Conservation (phyloP, 2,329 filamentous ascomycete genomes). For the Domatiomyces globalis region DNA sequence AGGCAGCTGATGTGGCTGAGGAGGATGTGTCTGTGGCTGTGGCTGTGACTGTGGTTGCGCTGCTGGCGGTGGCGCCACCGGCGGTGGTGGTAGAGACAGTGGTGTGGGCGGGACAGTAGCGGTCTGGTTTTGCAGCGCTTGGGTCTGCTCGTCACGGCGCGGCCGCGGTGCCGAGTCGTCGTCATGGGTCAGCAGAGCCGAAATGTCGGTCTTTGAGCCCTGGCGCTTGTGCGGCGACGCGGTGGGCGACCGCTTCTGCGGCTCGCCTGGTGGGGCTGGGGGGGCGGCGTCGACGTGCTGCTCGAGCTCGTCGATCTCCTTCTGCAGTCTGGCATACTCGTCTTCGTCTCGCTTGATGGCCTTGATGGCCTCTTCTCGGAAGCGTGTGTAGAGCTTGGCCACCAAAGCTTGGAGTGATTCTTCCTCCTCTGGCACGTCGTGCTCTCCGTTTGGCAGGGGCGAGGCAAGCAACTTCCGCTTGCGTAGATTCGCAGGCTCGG, state of each 20-base stretch:
- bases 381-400: conserved; percentile 59
- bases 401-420: conserved; percentile 36
- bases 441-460: conserved; percentile 48
- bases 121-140: neutral
- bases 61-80: too few species aligned
- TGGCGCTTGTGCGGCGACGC: conserved; percentile 1
- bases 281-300: conserved; percentile 26
- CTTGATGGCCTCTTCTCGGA: conserved; percentile 53
- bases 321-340: conserved; percentile 47
- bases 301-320: conserved; percentile 56
- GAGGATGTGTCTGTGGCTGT: neutral
- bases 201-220: neutral
- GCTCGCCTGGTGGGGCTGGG: neutral
- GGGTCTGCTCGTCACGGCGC: neutral
- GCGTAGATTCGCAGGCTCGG: conserved; percentile 36
- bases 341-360: conserved; percentile 64
- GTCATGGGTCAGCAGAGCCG: neutral
- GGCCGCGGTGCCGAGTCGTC: neutral
- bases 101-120: neutral
- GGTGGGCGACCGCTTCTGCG: conserved; percentile 11
- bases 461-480: conserved; percentile 64
- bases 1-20: neutral
- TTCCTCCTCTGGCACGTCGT: conserved; percentile 34
- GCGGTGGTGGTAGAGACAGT: neutral
- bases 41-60: neutral